phyloP scores from a whole-genome alignment of 148 eudicot species.

The Chenopodium suecicum region DNA sequence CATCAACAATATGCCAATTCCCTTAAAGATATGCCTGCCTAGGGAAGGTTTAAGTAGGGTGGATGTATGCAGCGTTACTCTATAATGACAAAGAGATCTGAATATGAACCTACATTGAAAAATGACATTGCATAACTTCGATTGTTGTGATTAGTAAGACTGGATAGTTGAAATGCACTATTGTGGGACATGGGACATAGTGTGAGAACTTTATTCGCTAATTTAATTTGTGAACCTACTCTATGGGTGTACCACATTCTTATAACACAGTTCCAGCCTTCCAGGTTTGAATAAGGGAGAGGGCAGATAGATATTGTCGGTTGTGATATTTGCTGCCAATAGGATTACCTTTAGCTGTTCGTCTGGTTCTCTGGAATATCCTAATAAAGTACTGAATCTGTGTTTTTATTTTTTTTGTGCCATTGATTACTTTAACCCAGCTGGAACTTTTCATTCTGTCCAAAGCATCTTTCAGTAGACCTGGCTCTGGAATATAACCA shows the following conservation, averaged over 20 bases:
- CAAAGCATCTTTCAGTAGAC: neutral
- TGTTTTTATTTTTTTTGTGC: neutral
- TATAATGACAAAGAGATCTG: neutral
- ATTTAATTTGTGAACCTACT: neutral
- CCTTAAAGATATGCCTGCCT: neutral
- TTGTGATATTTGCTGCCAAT: neutral
- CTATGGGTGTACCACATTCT: neutral
- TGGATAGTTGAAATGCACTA: too few species aligned
- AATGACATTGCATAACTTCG: neutral
- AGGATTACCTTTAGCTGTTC: neutral
- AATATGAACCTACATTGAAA: neutral
- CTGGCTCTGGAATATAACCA: neutral
- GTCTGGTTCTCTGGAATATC: neutral
- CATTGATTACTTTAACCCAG: neutral
- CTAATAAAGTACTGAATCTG: neutral
- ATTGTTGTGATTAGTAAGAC: neutral
- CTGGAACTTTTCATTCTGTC: neutral
- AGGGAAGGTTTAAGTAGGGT: neutral
- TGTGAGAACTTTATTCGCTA: neutral
- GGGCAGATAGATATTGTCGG: neutral
- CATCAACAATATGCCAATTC: neutral
- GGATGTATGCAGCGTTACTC: neutral
- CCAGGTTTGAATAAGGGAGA: neutral
- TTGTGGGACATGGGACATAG: neutral
- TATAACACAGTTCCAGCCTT: neutral